Conservation (phyloP, 2,329 filamentous ascomycete genomes). For the Fusarium longipes region DNA sequence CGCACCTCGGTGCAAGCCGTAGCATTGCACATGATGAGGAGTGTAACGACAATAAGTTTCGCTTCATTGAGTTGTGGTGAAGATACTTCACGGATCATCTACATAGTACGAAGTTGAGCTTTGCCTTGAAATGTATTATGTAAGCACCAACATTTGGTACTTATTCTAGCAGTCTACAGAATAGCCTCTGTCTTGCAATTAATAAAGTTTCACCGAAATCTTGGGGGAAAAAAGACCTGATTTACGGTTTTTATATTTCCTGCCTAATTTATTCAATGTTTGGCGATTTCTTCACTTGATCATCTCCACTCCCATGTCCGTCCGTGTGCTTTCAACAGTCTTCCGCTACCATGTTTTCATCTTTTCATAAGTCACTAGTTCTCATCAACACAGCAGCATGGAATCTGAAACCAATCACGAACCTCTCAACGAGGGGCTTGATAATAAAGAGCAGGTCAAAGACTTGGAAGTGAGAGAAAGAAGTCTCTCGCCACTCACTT, state of each 20-base stretch:
- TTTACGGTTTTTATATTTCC: background rate
- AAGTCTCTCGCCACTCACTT: background rate
- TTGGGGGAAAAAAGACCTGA: too few species aligned
- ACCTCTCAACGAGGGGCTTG: slow-evolving; percentile 30
- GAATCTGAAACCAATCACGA: slow-evolving; percentile 45
- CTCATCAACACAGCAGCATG: slow-evolving; percentile 46
- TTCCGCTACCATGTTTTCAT: slow-evolving; percentile 47
- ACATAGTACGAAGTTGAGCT: background rate
- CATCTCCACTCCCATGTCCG: slow-evolving; percentile 14
- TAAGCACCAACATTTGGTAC: slow-evolving; percentile 32
- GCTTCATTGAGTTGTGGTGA: slow-evolving; percentile 17
- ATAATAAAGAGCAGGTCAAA: slow-evolving; percentile 2
- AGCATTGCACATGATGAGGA: slow-evolving; percentile 54
- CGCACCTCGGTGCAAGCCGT: slow-evolving; percentile 46
- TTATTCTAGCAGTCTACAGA: background rate
- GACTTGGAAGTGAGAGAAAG: slow-evolving; percentile 22
- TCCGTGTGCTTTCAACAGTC: slow-evolving; percentile 1
- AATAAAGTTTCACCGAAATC: background rate
- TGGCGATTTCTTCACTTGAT: background rate
- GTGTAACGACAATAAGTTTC: slow-evolving; percentile 10
- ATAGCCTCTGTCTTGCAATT: background rate
- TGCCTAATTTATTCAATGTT: background rate
- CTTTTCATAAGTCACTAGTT: slow-evolving; percentile 34
- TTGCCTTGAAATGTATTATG: slow-evolving; percentile 22
- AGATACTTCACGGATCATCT: slow-evolving; percentile 1